A percentile compares a stretch with the other conserved stretches of the same genome.
Evolutionary conservation across 176 grass and related monocot genomes (phyloP).

Genomic region (Ensete glaucum): DNA sequence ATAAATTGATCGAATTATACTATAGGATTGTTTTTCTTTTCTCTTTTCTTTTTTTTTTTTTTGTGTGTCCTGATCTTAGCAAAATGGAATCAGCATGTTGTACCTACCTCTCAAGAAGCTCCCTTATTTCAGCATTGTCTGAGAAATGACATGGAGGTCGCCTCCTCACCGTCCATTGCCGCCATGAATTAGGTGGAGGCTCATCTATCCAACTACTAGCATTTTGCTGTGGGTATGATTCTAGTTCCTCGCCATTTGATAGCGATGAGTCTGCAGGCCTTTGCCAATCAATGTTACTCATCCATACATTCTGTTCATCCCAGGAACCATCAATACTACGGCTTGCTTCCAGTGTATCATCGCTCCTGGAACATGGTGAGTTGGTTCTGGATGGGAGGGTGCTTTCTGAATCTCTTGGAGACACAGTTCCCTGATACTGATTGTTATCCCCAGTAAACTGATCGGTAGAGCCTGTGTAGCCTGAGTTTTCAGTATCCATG

Average conservation of each 20-base stretch:
- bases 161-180: conserved; percentile 34
- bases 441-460: conserved; percentile 25
- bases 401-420: conserved; percentile 34
- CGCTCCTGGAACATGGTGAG: conserved; percentile 44
- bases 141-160: conserved; percentile 35
- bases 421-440: conserved; percentile 35
- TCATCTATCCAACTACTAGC: conserved; percentile 60
- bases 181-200: conserved; percentile 61
- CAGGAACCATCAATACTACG: conserved; percentile 54
- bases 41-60: no score
- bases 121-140: conserved; percentile 63
- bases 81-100: background rate
- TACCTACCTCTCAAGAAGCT: conserved; percentile 76
- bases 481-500: conserved; percentile 27
- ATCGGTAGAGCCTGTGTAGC: conserved; percentile 16
- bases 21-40: background rate
- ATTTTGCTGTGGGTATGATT: conserved; percentile 37
- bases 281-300: conserved; percentile 60
- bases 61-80: background rate
- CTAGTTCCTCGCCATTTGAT: conserved; percentile 51
- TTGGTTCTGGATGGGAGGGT: conserved; percentile 23
- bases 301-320: conserved; percentile 84
- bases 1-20: no score
- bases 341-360: conserved; percentile 53
- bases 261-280: conserved; percentile 50